phyloP scores from a whole-genome alignment of 2,329 filamentous ascomycete genomes.

The Graphilbum fragrans region DNA sequence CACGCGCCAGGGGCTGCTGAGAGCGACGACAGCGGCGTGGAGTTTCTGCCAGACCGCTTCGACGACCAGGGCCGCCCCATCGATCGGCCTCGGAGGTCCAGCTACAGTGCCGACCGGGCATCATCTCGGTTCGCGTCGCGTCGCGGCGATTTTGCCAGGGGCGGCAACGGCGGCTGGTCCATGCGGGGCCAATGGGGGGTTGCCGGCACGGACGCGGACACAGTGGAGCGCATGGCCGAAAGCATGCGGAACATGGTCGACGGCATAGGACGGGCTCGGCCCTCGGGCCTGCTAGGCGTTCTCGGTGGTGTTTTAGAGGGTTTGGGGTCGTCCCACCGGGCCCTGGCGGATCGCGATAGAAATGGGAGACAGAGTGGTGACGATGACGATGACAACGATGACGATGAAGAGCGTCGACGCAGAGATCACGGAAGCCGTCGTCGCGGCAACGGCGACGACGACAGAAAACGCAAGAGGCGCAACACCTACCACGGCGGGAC shows the following conservation, averaged over 20 bases:
- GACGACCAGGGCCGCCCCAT: constrained; percentile 30
- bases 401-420: constrained; percentile 3
- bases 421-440: too few relatives aligned
- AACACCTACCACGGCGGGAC: background rate
- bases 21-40: constrained; percentile 18
- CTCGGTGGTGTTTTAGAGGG: constrained; percentile 16
- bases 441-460: constrained; percentile 4
- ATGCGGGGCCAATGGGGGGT: constrained; percentile 32
- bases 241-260: constrained; percentile 20
- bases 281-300: constrained; percentile 15
- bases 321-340: background rate
- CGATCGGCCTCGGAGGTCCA: constrained; percentile 7
- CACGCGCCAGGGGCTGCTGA: too few relatives aligned
- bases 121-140: constrained; percentile 20
- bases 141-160: constrained; percentile 26
- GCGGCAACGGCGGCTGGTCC: constrained; percentile 19
- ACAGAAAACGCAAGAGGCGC: constrained; percentile 10
- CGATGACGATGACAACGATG: constrained; percentile 3
- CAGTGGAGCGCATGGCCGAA: constrained; percentile 23
- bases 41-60: constrained; percentile 34
- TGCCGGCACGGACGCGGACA: constrained; percentile 27
- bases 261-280: constrained; percentile 4
- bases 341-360: constrained; percentile 4
- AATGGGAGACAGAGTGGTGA: too few relatives aligned
- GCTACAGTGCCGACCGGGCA: background rate